Evolutionary conservation across 2,329 filamentous ascomycete species (phyloP), one percentile per base, ranked within the genome.

Genomic region (Leptographium lundbergii): DNA sequence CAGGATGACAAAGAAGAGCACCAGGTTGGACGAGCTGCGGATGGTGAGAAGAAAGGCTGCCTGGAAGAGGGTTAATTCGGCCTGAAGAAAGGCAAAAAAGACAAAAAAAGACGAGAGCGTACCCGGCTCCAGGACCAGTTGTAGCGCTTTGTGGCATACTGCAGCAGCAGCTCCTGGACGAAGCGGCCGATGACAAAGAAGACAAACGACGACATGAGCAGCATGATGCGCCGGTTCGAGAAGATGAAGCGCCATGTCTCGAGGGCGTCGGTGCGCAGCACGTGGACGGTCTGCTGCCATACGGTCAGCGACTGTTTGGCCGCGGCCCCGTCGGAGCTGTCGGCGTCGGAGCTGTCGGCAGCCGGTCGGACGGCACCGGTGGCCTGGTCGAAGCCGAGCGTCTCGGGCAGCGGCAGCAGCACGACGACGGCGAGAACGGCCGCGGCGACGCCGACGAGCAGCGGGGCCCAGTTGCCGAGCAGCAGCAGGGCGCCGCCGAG

Each of bases 71-170:
- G 19, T 39, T 13, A 39, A 13, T 39, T 39, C 7, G 9, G 9
- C 7, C 36, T n/a, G 36, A 3, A 11, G 36, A 13, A 39, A 11
- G 5, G 13, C 3, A 13, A 39, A 13, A 22, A 19, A 7, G 17
- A 7, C 1, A 19, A n/a, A 19, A 9, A 6, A n/a, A n/a, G 19
- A 45, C n/a, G 19, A 45, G 6, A 4, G 19, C 42, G 6, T 45
- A 45, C 75, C 68, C 50, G 54, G 48, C 71, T 73, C 74, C 76
- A 77, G 9, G 72, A 73, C 72, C 79, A 77, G 34, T 68, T 57
- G 65, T 79, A 82, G 6, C 78, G 72, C 54, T 75, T 77, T 1
- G 75, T 77, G 58, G 77, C 71, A 64, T 82, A 82, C 64, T 83
- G 81, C 2, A 82, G 64, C 6, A 80, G 60, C 25, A 78, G 61